Percentiles rank a stretch among this genome's conserved stretches.
These are phyloP conservation scores for Lachancea quebecensis DNA, from an alignment of 805 yeast genomes.

Conservation along the genomic window DNA sequence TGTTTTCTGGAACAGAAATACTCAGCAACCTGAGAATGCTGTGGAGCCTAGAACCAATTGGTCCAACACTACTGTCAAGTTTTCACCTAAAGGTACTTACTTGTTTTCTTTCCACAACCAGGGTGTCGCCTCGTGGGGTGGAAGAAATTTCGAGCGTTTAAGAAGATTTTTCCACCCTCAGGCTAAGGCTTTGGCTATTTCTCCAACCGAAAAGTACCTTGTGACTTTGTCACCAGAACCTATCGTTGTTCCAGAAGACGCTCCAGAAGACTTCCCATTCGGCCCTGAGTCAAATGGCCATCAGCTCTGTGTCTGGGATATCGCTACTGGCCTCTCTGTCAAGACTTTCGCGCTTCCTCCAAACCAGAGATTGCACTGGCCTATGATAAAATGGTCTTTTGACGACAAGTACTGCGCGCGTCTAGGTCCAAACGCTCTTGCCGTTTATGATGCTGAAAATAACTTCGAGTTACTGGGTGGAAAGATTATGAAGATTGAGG, in stretches of 20 bases:
- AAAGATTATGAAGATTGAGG: conserved; percentile 76
- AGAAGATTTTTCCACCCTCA: conserved; percentile 81
- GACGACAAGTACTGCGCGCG: conserved; percentile 94
- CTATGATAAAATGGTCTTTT: conserved; percentile 90
- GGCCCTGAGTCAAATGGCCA: conserved; percentile 86
- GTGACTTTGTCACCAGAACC: conserved; percentile 88
- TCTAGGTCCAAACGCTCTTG: conserved; percentile 86
- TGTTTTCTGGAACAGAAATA: conserved; percentile 77
- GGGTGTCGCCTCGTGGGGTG: conserved; percentile 97
- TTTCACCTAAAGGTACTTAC: conserved; percentile 91
- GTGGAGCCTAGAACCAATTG: conserved; percentile 76
- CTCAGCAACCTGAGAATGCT: conserved; percentile 64
- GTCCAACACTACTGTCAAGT: conserved; percentile 82
- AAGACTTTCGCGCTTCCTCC: conserved; percentile 84
- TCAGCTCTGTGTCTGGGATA: conserved; percentile 88
- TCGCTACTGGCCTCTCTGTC: conserved; percentile 71
- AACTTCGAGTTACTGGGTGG: conserved; percentile 77
- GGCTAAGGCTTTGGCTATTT: conserved; percentile 82
- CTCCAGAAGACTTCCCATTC: conserved; percentile 69
- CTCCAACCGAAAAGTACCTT: conserved; percentile 85
- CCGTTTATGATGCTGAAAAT: conserved; percentile 74
- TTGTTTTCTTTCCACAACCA: conserved; percentile 84
- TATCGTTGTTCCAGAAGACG: conserved; percentile 55
- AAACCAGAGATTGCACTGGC: conserved; percentile 80
- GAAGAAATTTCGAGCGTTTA: conserved; percentile 64